These are phyloP conservation scores for Aspergillus funiculosus DNA, from an alignment of 495 filamentous ascomycete species.

Conservation along the genomic window DNA sequence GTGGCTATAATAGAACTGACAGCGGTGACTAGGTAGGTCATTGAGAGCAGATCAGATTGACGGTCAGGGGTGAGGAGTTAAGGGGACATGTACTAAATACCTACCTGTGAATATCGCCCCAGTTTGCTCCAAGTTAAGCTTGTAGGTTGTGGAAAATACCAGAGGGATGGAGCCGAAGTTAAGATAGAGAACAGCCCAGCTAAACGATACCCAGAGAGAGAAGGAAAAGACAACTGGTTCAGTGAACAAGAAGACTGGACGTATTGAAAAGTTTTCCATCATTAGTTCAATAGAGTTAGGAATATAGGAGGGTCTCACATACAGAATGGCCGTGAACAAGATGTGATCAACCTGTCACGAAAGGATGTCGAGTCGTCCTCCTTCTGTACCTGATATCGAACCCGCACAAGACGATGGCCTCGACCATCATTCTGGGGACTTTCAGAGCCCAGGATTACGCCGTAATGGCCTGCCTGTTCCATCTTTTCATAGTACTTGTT, in stretches of 20 bases:
- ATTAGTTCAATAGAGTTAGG: slow-evolving; percentile 1
- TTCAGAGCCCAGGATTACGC: slow-evolving; percentile 38
- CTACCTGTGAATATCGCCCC: slow-evolving; percentile 64
- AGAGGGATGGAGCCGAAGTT: slow-evolving; percentile 73
- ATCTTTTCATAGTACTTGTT: slow-evolving; percentile 75
- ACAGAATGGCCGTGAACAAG: slow-evolving; percentile 69
- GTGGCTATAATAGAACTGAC: slow-evolving; percentile 65
- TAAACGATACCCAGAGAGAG: slow-evolving; percentile 82
- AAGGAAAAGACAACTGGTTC: slow-evolving; percentile 95
- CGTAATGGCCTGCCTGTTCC: slow-evolving; percentile 59
- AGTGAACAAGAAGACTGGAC: slow-evolving; percentile 64
- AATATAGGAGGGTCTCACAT: slow-evolving; percentile 11
- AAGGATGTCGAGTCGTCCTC: slow-evolving; percentile 73
- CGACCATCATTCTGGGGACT: slow-evolving; percentile 31
- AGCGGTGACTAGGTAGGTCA: slow-evolving; percentile 48
- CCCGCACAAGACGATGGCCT: slow-evolving; percentile 52
- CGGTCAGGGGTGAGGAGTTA: not conserved
- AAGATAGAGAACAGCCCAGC: slow-evolving; percentile 85
- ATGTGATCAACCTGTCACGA: slow-evolving; percentile 64
- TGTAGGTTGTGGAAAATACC: slow-evolving; percentile 64
- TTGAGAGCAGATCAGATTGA: not conserved
- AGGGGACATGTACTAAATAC: too few species aligned
- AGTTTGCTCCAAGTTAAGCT: slow-evolving; percentile 60
- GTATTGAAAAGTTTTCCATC: not conserved
- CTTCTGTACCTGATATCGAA: slow-evolving; percentile 77